Base-by-base conservation (phyloP, 2,329 filamentous ascomycete species). In the Tolypocladium ovalisporum region DNA sequence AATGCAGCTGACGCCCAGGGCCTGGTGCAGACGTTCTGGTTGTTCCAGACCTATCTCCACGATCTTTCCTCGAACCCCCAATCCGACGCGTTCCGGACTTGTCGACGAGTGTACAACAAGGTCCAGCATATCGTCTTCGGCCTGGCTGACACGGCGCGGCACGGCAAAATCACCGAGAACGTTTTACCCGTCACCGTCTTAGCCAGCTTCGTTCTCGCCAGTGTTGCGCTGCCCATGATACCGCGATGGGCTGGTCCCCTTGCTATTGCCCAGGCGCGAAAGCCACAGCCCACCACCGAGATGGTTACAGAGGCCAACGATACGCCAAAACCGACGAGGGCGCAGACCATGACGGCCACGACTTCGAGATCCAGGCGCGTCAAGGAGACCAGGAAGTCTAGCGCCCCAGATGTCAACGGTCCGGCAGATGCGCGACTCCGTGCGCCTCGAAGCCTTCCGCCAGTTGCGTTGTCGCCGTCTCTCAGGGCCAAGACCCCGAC, bases 51-150 rank as follows among this genome's bases (percentile, higher is more conserved):
- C 5, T 92, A 94, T 68, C 82, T 94, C 35, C 87, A 89, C 76
- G 90, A 94, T 69, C 83, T 94, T 61, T 82, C 88, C 57, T 77
- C 80, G 66, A 88, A 87, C 58, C 89, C 89, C 2, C 86, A 88
- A 68, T 86, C 87, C 60, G 83, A 86, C 65, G 81, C 87, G 54
- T 94, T 94, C 74, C 86, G 89, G 73, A 93, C 88, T 54, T 93
- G 89, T 68, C 83, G 88, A 59, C 79, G 90, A 66, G 85, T 94
- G 64, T 93, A 92, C 76, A 94, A 94, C 74, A 90, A 90, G 72
- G 88, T 94, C 42, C 89, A 94, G 72, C 85, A 90, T 71, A 90
- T 94, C 64, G 89, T 94, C 32, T 94, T 94, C 70, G 89, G 89
- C 24, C 78, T 88, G 29, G 80, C 85, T 37, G 89, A 93, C 66